A percentile compares a stretch with the other conserved stretches of the same genome.
phyloP scores from a whole-genome alignment of 2,329 filamentous ascomycete genomes.

The Verruconis gallopava region DNA sequence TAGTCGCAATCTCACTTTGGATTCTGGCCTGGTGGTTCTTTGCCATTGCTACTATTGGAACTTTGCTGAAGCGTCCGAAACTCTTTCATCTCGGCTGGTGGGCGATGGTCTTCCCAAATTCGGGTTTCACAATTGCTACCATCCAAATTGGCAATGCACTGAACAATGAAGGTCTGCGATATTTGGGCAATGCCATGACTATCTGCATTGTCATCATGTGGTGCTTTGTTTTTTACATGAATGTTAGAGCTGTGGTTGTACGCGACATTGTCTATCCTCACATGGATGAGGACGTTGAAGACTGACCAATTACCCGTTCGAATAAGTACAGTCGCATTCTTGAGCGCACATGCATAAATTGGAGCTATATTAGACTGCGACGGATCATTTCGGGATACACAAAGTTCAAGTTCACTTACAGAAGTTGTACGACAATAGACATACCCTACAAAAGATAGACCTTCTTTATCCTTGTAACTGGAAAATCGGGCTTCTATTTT shows the following conservation, averaged over 20 bases:
- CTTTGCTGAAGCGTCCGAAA: slow-evolving; percentile 29
- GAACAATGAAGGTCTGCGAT: slow-evolving; percentile 33
- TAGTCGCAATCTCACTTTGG: slow-evolving; percentile 35
- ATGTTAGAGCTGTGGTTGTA: slow-evolving; percentile 37
- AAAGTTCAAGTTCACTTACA: too few species aligned
- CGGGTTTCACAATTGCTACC: slow-evolving; percentile 46
- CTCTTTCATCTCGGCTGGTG: slow-evolving; percentile 44
- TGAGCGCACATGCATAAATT: too few species aligned
- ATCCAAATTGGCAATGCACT: slow-evolving; percentile 44
- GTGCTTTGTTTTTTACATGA: slow-evolving; percentile 39
- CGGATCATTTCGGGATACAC: too few species aligned
- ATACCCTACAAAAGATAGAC: too few species aligned
- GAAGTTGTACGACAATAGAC: too few species aligned
- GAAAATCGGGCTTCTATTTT: too few species aligned
- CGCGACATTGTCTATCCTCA: slow-evolving; percentile 45
- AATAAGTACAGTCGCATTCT: too few species aligned
- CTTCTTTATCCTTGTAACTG: too few species aligned
- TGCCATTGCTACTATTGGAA: slow-evolving; percentile 27
- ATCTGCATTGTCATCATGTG: slow-evolving; percentile 40
- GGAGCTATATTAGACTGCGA: too few species aligned
- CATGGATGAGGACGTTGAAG: slow-evolving; percentile 42
- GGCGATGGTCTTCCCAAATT: slow-evolving; percentile 55
- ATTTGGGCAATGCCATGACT: slow-evolving; percentile 35
- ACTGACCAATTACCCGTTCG: too few species aligned
- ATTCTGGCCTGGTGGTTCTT: slow-evolving; percentile 40